Base-by-base conservation (phyloP, 2,329 filamentous ascomycete species). In the Pseudocercospora macadamiae region DNA sequence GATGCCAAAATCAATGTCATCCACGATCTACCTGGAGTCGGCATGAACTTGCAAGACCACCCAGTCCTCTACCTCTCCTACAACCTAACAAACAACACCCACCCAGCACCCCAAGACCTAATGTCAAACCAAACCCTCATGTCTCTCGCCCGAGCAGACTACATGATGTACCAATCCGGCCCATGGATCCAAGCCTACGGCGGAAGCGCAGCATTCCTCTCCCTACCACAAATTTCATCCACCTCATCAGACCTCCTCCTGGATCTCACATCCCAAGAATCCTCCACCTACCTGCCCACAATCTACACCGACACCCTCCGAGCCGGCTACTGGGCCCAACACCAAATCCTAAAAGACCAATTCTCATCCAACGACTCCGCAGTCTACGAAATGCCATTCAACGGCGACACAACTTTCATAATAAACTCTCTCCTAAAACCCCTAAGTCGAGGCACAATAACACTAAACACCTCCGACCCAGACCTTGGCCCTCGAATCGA, bases 31-130 rank as follows among this genome's bases (percentile, higher is more conserved):
- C 69, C 73, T 0, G 75, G 74, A 10, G 79, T 83, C 1, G 81
- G 80, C 25, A 75, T 76, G 51, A 81, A 82, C 54, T 72, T 82
- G 32, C 80, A 82, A 63, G 80, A 82, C 49, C 79, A 79, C 68
- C 67, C 73, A 36, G 63, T 62, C n/a, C 55, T 55, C 14, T 65
- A 65, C 36, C 28, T 59, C 26, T 34, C 28, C 14, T 65, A 55
- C 51, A 56, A 62, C 39, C 32, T 60, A 19, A 55, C 52, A 9
- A 55, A 55, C 36, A 39, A 63, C 36, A 39, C 49, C 21, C 45
- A 52, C n/a, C 60, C 61, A 8, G 55, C 52, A 12, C 61, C 61
- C 4, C 26, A 44, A 30, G 32, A 42, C n/a, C 63, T 63, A 14
- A 12, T 25, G n/a, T 36, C 47, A 9, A 64, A 64, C 53, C 49